Conservation (phyloP, 1,284 basidiomycete species). For the Cystobasidium slooffiae region DNA sequence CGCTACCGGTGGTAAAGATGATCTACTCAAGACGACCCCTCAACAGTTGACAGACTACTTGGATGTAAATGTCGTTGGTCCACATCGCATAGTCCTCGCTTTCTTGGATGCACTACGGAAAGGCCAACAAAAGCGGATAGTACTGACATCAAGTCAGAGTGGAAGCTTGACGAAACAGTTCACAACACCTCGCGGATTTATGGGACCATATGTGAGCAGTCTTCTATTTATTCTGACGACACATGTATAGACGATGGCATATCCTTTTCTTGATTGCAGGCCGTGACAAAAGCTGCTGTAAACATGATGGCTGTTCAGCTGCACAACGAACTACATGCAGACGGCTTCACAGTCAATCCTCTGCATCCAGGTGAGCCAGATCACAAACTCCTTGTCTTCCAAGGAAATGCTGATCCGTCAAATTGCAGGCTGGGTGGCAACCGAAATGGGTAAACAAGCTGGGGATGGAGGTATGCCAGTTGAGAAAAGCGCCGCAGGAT, state of each 20-base stretch:
- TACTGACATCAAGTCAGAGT: constrained; percentile 19
- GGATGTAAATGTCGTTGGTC: constrained; percentile 18
- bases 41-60: constrained; percentile 19
- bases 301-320: constrained; percentile 32
- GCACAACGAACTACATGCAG: constrained; percentile 17
- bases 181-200: constrained; percentile 6
- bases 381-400: background rate
- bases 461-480: constrained; percentile 21
- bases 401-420: background rate
- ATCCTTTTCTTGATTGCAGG: background rate
- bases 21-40: background rate
- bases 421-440: constrained; percentile 28
- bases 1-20: constrained; percentile 14
- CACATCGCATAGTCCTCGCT: constrained; percentile 15
- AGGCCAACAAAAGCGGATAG: constrained; percentile 13
- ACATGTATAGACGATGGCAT: background rate
- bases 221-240: background rate
- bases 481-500: constrained; percentile 12
- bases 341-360: constrained; percentile 9
- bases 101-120: constrained; percentile 19
- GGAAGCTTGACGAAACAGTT: constrained; percentile 6
- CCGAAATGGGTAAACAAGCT: constrained; percentile 16
- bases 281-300: constrained; percentile 20
- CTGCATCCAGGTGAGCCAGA: constrained; percentile 17
- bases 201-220: constrained; percentile 19